Conservation (phyloP, 306 rosid genomes). For the Malus domestica region ASM211411v1 NC_041805.1:2633001-2633500, state of each 20-base stretch:
- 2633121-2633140: conserved; percentile 26
- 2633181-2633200: conserved; percentile 9
- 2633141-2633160: conserved; percentile 26
- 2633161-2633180: conserved; percentile 42
- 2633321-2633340: neutral
- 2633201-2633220: conserved; percentile 52
- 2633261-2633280: conserved; percentile 33
- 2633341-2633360: neutral
- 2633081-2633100: conserved; percentile 16
- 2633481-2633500: neutral
- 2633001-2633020: conserved; percentile 95
- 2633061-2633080: conserved; percentile 37
- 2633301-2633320: neutral
- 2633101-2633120: neutral
- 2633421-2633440: neutral
- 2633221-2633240: conserved; percentile 44
- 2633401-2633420: neutral
- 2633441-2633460: neutral
- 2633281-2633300: neutral
- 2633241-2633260: conserved; percentile 43
- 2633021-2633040: conserved; percentile 69
- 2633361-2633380: neutral
- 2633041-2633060: conserved; percentile 60
- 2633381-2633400: neutral
- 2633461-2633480: neutral